Evolutionary conservation across 2,329 filamentous ascomycete species (phyloP).

Genomic region (Hypoxylon sp.): DNA sequence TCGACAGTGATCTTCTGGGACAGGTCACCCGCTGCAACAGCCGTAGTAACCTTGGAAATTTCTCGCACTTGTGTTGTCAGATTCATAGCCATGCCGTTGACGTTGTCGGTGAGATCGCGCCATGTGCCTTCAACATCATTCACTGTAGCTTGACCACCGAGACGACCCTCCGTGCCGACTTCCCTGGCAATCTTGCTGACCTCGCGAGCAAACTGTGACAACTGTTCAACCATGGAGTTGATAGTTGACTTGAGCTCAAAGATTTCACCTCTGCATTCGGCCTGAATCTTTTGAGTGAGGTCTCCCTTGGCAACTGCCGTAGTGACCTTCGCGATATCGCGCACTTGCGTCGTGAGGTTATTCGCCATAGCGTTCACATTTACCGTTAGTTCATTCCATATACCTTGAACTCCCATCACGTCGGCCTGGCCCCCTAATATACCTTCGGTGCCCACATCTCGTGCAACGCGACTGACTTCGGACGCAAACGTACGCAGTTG

Average conservation of each 20-base stretch:
- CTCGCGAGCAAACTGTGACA: slow-evolving; percentile 96
- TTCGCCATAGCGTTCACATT: slow-evolving; percentile 92
- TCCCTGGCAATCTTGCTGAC: slow-evolving; percentile 97
- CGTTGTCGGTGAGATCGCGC: slow-evolving; percentile 94
- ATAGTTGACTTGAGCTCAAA: slow-evolving; percentile 97
- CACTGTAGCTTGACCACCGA: slow-evolving; percentile 95
- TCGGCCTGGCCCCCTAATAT: slow-evolving; percentile 86
- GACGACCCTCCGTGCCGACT: slow-evolving; percentile 93
- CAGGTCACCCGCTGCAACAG: slow-evolving; percentile 92
- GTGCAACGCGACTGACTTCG: slow-evolving; percentile 85
- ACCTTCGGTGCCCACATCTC: slow-evolving; percentile 88
- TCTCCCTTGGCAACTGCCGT: slow-evolving; percentile 85
- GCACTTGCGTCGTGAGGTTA: slow-evolving; percentile 88
- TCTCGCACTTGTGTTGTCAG: slow-evolving; percentile 97
- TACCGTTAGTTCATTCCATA: slow-evolving; percentile 90
- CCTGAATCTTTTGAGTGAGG: slow-evolving; percentile 95
- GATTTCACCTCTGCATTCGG: slow-evolving; percentile 92
- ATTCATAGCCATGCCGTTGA: slow-evolving; percentile 99
- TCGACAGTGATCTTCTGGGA: slow-evolving; percentile 97
- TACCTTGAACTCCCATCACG: slow-evolving; percentile 86
- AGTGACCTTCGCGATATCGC: slow-evolving; percentile 90
- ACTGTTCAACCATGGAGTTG: slow-evolving; percentile 98
- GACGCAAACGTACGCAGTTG: slow-evolving; percentile 87
- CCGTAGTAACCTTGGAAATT: slow-evolving; percentile 96
- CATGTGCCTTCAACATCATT: slow-evolving; percentile 98